Percentiles rank a stretch among this genome's conserved stretches.
phyloP scores from a whole-genome alignment of 805 yeast genomes.

The Starmera amethionina region DNA sequence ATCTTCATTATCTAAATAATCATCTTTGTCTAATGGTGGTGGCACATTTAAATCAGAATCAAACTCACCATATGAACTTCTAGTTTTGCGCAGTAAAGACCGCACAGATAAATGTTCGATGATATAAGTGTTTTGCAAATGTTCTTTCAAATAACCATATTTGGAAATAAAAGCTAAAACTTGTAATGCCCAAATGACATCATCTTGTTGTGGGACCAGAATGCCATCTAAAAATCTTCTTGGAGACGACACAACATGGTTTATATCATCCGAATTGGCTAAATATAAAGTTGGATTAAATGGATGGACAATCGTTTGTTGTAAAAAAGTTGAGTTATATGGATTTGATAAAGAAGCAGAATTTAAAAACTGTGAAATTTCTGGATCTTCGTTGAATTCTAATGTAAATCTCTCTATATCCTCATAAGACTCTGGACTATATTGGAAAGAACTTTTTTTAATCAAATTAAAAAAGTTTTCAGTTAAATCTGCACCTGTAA shows the following conservation, averaged over 20 bases:
- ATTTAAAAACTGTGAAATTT: too few species aligned
- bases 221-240: constrained; percentile 55
- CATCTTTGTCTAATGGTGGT: constrained; percentile 14
- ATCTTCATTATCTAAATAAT: constrained; percentile 17
- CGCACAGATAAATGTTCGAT: constrained; percentile 60
- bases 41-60: constrained; percentile 11
- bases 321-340: too few species aligned
- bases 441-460: not conserved
- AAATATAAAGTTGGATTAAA: too few species aligned
- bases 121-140: constrained; percentile 65
- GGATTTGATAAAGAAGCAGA: too few species aligned
- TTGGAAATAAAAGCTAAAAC: constrained; percentile 88
- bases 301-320: too few species aligned
- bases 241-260: constrained; percentile 29
- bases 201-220: constrained; percentile 86
- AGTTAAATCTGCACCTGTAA: constrained; percentile 5
- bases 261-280: constrained; percentile 11
- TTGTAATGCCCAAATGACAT: constrained; percentile 88
- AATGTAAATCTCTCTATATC: not conserved
- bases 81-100: constrained; percentile 13
- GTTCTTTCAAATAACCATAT: constrained; percentile 69
- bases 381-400: too few species aligned
- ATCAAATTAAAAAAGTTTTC: constrained; percentile 10
- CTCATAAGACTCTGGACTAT: not conserved
- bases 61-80: constrained; percentile 1